Conservation (phyloP, 192 early-diverging fungal genomes). For the Spinellus fusiger region DNA sequence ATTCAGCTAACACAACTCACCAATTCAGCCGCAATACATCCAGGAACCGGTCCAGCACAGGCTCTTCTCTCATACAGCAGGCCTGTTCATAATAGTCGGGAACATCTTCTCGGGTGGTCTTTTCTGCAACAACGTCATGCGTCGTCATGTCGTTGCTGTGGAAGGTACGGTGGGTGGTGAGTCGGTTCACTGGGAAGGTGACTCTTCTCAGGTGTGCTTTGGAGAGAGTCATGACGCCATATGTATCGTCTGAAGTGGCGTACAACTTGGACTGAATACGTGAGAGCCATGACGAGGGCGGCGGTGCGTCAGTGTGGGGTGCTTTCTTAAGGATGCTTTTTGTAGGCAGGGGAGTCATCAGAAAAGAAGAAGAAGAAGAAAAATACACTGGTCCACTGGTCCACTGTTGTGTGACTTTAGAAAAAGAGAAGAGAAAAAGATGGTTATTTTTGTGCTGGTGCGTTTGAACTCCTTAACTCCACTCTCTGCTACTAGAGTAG, state of each 20-base stretch:
- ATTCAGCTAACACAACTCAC: background rate
- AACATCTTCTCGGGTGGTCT: background rate
- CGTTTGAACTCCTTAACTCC: no score
- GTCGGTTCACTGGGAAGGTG: slow-evolving; percentile 45
- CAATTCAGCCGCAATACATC: slow-evolving; percentile 1
- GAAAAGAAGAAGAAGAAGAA: background rate
- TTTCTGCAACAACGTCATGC: slow-evolving; percentile 3
- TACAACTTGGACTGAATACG: slow-evolving; percentile 13
- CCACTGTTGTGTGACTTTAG: no score
- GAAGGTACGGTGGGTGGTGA: slow-evolving; percentile 39
- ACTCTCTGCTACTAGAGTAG: no score
- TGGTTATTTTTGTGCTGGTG: no score
- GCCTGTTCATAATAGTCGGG: slow-evolving; percentile 19
- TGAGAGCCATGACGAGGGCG: slow-evolving; percentile 16
- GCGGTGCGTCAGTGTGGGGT: background rate
- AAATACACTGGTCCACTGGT: no score
- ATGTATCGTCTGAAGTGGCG: background rate
- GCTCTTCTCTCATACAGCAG: slow-evolving; percentile 18
- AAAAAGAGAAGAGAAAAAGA: no score
- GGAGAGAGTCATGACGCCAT: background rate
- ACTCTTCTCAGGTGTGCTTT: slow-evolving; percentile 39
- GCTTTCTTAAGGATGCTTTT: background rate
- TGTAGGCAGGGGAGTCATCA: background rate
- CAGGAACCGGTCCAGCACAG: slow-evolving; percentile 7
- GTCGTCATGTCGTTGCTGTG: background rate